These are phyloP conservation scores for Emergomyces pasteurianus DNA, from an alignment of 2,329 filamentous ascomycete genomes.

Conservation along the genomic window DNA sequence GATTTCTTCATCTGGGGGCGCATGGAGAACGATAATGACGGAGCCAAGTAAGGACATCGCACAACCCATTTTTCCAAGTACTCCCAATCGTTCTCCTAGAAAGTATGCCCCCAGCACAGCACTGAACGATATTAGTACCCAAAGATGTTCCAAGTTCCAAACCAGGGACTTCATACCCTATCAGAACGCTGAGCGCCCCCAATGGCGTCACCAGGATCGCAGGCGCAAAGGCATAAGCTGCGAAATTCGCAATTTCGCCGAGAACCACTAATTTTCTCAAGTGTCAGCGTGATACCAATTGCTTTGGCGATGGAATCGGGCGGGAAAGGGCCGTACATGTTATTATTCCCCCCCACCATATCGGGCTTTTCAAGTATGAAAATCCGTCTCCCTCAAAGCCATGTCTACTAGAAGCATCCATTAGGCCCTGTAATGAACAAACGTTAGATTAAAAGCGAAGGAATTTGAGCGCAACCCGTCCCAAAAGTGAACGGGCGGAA, in stretches of 20 bases:
- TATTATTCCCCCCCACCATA: conserved; percentile 92
- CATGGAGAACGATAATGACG: conserved; percentile 94
- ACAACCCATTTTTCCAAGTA: conserved; percentile 83
- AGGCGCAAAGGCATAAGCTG: conserved; percentile 93
- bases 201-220: conserved; percentile 96
- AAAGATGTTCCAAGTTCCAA: not conserved
- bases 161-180: conserved; percentile 45
- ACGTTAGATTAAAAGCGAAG: not conserved
- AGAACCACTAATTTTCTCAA: conserved; percentile 56
- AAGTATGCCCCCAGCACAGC: conserved; percentile 94
- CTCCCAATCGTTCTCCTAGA: conserved; percentile 78
- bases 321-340: conserved; percentile 50
- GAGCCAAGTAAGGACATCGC: conserved; percentile 93
- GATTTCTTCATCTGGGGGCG: conserved; percentile 85
- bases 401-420: conserved; percentile 79
- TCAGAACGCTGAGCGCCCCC: conserved; percentile 85
- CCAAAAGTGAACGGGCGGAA: not conserved
- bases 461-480: not conserved
- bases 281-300: conserved; percentile 4
- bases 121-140: conserved; percentile 28
- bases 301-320: not conserved
- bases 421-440: conserved; percentile 54
- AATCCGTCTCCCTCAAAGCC: conserved; percentile 96
- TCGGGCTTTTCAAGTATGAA: conserved; percentile 83
- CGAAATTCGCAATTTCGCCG: conserved; percentile 94